Percentiles rank a stretch among this genome's conserved stretches.
phyloP scores from a whole-genome alignment of 345 rosid genomes.

The Odontarrhena argentea region DNA sequence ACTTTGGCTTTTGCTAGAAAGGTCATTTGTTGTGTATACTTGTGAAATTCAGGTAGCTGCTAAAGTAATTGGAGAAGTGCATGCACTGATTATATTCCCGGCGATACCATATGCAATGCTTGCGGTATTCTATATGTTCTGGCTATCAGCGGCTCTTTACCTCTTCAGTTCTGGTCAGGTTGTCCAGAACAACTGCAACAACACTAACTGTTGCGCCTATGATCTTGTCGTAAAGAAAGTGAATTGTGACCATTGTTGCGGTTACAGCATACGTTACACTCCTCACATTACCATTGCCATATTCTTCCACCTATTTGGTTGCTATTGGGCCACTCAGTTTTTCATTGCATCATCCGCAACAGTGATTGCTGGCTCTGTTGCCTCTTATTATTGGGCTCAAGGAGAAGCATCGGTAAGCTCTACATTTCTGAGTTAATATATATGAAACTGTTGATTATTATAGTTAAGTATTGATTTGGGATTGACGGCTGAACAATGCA shows the following conservation, averaged over 20 bases:
- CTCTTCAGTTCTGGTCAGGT: conserved; percentile 90
- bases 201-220: conserved; percentile 81
- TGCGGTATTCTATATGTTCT: conserved; percentile 91
- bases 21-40: conserved; percentile 24
- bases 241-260: conserved; percentile 90
- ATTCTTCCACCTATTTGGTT: conserved; percentile 92
- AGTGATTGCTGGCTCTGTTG: conserved; percentile 92
- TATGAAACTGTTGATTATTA: background rate
- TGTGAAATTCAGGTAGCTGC: conserved; percentile 80
- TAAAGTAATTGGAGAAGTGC: conserved; percentile 97
- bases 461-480: conserved; percentile 4
- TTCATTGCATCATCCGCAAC: conserved; percentile 81
- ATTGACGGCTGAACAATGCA: conserved; percentile 47
- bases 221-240: conserved; percentile 75
- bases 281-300: conserved; percentile 89
- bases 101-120: conserved; percentile 74
- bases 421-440: background rate
- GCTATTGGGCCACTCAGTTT: conserved; percentile 97
- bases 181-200: conserved; percentile 73
- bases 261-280: conserved; percentile 84
- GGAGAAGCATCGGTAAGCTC: conserved; percentile 78
- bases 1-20: conserved; percentile 21
- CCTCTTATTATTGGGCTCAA: conserved; percentile 94
- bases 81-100: conserved; percentile 88
- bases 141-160: conserved; percentile 88